A percentile compares a stretch with the other conserved stretches of the same genome.
phyloP scores from a whole-genome alignment of 2,329 filamentous ascomycete genomes.

The Akanthomyces muscarius region DNA sequence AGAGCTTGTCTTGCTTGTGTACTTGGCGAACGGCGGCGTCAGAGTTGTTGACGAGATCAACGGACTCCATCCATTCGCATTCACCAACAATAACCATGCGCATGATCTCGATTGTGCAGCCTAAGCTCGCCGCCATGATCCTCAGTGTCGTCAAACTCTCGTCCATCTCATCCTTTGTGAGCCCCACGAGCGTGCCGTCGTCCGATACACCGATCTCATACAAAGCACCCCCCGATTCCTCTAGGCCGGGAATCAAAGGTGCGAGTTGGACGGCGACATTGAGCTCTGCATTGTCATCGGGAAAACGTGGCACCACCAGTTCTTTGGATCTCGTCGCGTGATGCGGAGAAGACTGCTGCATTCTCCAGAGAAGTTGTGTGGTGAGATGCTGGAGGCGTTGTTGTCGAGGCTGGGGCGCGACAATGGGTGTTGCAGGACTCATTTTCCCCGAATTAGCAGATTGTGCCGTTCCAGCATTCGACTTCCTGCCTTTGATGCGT shows the following conservation, averaged over 20 bases:
- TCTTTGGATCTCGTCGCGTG: constrained; percentile 76
- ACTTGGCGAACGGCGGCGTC: constrained; percentile 23
- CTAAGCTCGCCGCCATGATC: constrained; percentile 88
- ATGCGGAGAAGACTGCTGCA: constrained; percentile 92
- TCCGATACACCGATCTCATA: constrained; percentile 97
- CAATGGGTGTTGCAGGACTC: constrained; percentile 29
- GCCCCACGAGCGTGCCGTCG: constrained; percentile 83
- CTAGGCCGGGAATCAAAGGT: constrained; percentile 71
- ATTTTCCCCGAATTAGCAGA: constrained; percentile 1
- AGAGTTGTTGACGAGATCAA: constrained; percentile 28
- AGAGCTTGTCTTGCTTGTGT: constrained; percentile 54
- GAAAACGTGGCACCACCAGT: constrained; percentile 69
- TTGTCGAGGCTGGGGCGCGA: constrained; percentile 66
- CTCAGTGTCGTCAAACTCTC: constrained; percentile 82
- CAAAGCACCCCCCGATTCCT: constrained; percentile 87
- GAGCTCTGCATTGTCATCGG: constrained; percentile 54
- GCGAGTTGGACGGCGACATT: constrained; percentile 45
- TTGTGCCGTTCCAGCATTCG: constrained; percentile 9
- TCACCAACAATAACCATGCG: constrained; percentile 81
- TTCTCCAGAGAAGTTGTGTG: constrained; percentile 88
- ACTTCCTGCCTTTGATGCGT: constrained; percentile 14
- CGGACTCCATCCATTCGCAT: constrained; percentile 65
- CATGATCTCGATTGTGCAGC: constrained; percentile 77
- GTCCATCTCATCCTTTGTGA: constrained; percentile 86
- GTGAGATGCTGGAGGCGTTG: constrained; percentile 86